A percentile compares a stretch with the other conserved stretches of the same genome.
These are phyloP conservation scores for Cryptococcus floricola DNA, from an alignment of 1,284 basidiomycete species.

Conservation along the genomic window DNA sequence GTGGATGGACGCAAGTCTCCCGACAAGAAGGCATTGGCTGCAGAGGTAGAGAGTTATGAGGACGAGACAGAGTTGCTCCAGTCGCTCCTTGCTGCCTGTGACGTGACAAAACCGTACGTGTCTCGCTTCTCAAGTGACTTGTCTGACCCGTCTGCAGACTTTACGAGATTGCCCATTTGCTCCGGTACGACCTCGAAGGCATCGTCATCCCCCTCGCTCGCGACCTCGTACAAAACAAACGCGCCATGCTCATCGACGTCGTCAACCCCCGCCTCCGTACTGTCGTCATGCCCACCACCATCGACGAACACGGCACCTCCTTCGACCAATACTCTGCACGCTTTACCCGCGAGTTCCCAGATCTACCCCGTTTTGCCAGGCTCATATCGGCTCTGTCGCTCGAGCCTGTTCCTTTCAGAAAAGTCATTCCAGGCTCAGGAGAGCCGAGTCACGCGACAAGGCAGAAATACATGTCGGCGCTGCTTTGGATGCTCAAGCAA, in stretches of 20 bases:
- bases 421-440: constrained; percentile 25
- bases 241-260: constrained; percentile 83
- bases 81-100: constrained; percentile 59
- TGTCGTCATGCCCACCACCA: constrained; percentile 69
- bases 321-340: constrained; percentile 54
- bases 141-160: constrained; percentile 54
- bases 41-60: constrained; percentile 49
- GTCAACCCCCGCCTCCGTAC: constrained; percentile 78
- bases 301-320: constrained; percentile 53
- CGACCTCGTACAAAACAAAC: constrained; percentile 82
- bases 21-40: constrained; percentile 1
- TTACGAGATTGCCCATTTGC: constrained; percentile 74
- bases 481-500: constrained; percentile 87
- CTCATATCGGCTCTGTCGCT: constrained; percentile 70
- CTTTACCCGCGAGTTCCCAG: constrained; percentile 66
- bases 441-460: constrained; percentile 46
- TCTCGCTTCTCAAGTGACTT: background rate
- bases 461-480: constrained; percentile 69
- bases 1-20: background rate
- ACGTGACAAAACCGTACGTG: constrained; percentile 53
- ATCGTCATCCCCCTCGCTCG: constrained; percentile 83
- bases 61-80: constrained; percentile 59
- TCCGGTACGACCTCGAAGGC: constrained; percentile 80
- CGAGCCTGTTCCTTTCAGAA: constrained; percentile 61
- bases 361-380: constrained; percentile 66